phyloP scores from a whole-genome alignment of 129 eudicot genomes.

The Lactuca saligna region DNA sequence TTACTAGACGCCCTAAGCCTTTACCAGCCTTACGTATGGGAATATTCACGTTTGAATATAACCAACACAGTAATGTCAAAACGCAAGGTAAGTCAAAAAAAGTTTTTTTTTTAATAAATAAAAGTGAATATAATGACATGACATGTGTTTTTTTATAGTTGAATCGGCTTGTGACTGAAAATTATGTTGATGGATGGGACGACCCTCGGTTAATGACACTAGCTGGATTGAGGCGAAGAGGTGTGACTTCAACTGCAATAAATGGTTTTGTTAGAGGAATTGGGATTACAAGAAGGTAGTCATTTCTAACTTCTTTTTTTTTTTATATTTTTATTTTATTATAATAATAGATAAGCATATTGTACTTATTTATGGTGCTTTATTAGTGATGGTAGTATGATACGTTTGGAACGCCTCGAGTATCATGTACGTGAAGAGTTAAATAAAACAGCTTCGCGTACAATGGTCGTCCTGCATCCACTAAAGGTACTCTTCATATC shows the following conservation, averaged over 20 bases:
- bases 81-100: conserved; percentile 57
- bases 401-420: conserved; percentile 78
- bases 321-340: neutral
- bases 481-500: conserved; percentile 52
- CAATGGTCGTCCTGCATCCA: conserved; percentile 89
- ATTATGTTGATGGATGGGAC: conserved; percentile 98
- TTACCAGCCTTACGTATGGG: conserved; percentile 93
- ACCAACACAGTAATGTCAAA: conserved; percentile 96
- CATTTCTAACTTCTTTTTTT: neutral
- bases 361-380: neutral
- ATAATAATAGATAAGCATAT: neutral
- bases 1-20: conserved; percentile 77
- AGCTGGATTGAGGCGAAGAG: conserved; percentile 92
- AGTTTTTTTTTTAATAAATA: neutral
- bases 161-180: conserved; percentile 92
- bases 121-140: too few species aligned
- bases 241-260: conserved; percentile 82
- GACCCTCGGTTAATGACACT: conserved; percentile 99
- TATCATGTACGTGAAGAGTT: conserved; percentile 90
- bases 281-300: conserved; percentile 93
- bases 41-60: conserved; percentile 77
- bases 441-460: conserved; percentile 83
- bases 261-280: conserved; percentile 88
- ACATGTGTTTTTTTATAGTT: conserved; percentile 45
- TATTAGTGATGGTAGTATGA: conserved; percentile 85